A percentile compares a stretch with the other conserved stretches of the same genome.
phyloP scores from a whole-genome alignment of 257 asterid species.

The Solanum lycopersicoides region DNA sequence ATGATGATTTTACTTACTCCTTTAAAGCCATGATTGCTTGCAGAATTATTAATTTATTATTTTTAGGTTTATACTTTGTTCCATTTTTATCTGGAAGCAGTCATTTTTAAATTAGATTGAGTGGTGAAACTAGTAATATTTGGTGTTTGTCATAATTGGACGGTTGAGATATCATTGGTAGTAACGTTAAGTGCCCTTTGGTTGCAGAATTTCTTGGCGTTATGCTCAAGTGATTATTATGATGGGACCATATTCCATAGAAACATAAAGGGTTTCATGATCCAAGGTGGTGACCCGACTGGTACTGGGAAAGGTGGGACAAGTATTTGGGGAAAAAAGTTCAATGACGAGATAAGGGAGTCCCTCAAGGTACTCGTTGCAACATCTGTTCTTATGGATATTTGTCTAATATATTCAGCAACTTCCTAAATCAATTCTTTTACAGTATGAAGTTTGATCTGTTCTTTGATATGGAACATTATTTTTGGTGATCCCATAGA shows the following conservation, averaged over 20 bases:
- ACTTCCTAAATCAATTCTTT: background rate
- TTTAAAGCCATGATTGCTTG: background rate
- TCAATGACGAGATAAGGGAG: conserved; percentile 85
- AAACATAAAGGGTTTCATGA: conserved; percentile 91
- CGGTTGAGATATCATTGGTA: background rate
- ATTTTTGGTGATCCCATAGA: background rate
- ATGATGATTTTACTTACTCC: background rate
- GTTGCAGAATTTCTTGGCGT: conserved; percentile 81
- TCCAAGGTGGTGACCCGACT: conserved; percentile 98
- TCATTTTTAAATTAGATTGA: background rate
- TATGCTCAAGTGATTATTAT: conserved; percentile 85
- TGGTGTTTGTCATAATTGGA: background rate
- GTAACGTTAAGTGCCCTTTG: background rate
- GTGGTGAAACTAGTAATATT: background rate
- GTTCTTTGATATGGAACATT: background rate
- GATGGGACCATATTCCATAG: conserved; percentile 95
- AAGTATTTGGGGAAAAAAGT: conserved; percentile 95
- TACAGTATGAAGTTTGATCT: background rate
- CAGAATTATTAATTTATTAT: background rate
- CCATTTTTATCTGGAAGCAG: background rate
- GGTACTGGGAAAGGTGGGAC: conserved; percentile 93
- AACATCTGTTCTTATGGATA: background rate
- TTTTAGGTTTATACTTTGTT: background rate
- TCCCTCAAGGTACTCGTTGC: conserved; percentile 72
- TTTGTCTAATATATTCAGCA: background rate